A percentile compares a stretch with the other conserved stretches of the same genome.
Evolutionary conservation across 805 yeast genomes (phyloP).

Genomic region (Candida ulmi): DNA sequence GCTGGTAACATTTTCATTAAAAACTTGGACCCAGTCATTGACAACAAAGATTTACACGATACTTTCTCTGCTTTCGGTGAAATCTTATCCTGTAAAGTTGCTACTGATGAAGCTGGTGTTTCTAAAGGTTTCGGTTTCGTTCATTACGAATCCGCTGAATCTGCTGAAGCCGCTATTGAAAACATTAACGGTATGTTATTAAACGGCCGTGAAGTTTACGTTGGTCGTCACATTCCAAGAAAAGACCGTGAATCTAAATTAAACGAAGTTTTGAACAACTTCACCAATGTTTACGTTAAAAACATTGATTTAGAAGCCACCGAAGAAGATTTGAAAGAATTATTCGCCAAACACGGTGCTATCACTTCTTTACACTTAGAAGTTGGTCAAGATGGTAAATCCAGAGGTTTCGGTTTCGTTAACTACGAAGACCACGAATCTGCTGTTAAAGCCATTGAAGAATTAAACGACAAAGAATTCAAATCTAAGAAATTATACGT

Average conservation of each 20-base stretch:
- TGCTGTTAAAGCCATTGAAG: conserved; percentile 90
- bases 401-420: conserved; percentile 94
- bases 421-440: conserved; percentile 83
- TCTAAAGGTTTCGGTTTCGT: conserved; percentile 97
- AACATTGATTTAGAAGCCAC: conserved; percentile 71
- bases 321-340: conserved; percentile 63
- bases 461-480: conserved; percentile 79
- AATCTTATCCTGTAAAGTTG: conserved; percentile 95
- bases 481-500: conserved; percentile 85
- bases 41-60: conserved; percentile 97
- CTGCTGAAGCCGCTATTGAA: conserved; percentile 92
- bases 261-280: conserved; percentile 85
- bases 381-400: conserved; percentile 78
- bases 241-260: conserved; percentile 92
- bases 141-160: conserved; percentile 88
- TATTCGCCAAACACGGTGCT: conserved; percentile 70
- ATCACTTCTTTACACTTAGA: conserved; percentile 80
- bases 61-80: conserved; percentile 96
- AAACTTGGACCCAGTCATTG: conserved; percentile 97
- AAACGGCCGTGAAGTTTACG: conserved; percentile 93
- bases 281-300: conserved; percentile 94
- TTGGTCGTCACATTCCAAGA: conserved; percentile 88
- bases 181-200: conserved; percentile 97
- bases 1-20: conserved; percentile 96
- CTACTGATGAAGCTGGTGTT: conserved; percentile 83